Base-by-base conservation (phyloP, 257 asterid species). In the Asclepias syriaca region DNA sequence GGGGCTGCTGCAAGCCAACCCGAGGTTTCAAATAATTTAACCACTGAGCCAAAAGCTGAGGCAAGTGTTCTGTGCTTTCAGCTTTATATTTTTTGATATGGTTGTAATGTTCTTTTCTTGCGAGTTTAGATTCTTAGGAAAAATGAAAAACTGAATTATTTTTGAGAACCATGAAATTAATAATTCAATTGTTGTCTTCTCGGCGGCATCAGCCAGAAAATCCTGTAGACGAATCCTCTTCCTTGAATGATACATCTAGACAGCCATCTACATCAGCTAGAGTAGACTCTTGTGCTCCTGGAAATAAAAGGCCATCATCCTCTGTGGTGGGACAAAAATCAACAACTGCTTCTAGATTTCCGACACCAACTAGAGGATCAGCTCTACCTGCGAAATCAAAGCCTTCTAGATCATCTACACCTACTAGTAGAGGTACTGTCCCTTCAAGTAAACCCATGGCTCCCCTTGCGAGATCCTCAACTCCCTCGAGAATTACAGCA, bases 361-460 rank as follows among this genome's bases (percentile, higher is more conserved):
- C 91, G 72, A 85, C 89, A 12, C 93, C 96, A 32, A 79, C 86
- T 64, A 83, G 85, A 64, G 80, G 78, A 45, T 68, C 89, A 51
- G 66, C 75, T 58, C 68, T 74, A 75, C 82, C 90, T 72, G 77
- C 84, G 68, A 79, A 78, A 67, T 58, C 81, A 27, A 83, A 79
- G 77, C 81, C 88, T 55, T 81, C 85, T 29, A 84, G 90, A 66
- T 55, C 89, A 39, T 82, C 86, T 34, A 87, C 90, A 5, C 93
- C 96, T 67, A 81, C 83, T 70, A 75, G 88, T 55, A 78, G 92
- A 83, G 68, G 88, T 8, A 18, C 85, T 22, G 27, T 80, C 9
- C 82, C 89, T 68, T 80, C 95, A 32, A 77, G 77, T 14, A 91
- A 77, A 77, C 81, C 90, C 3, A 19, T 45, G 45, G 77, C 81